Evolutionary conservation across 352 stramenopile species (phyloP).

Genomic region (Phytophthora fragariae): DNA sequence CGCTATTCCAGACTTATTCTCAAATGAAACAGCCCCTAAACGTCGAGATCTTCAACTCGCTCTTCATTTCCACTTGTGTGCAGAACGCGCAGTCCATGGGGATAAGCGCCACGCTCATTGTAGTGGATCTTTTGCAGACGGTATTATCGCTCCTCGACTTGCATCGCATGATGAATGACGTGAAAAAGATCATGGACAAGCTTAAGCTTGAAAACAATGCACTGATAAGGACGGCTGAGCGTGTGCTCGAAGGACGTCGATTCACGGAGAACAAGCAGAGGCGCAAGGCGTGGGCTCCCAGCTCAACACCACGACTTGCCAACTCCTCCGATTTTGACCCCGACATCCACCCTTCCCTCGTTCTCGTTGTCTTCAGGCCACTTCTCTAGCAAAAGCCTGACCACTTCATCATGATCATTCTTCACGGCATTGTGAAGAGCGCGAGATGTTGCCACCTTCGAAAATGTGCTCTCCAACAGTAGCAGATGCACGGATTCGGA

Average conservation of each 20-base stretch:
- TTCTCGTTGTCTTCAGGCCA: too few species aligned
- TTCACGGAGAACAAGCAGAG: neutral
- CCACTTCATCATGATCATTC: too few species aligned
- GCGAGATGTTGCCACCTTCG: too few species aligned
- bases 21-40: too few species aligned
- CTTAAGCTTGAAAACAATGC: conserved; percentile 7
- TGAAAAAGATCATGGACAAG: conserved; percentile 16
- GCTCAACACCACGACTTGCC: neutral
- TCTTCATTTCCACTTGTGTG: conserved; percentile 39
- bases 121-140: conserved; percentile 26
- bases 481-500: too few species aligned
- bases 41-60: conserved; percentile 37
- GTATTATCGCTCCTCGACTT: conserved; percentile 26
- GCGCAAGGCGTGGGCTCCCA: neutral
- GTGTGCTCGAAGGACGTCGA: neutral
- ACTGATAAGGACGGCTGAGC: conserved; percentile 14
- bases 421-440: too few species aligned
- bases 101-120: conserved; percentile 31
- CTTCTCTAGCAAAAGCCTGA: too few species aligned
- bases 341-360: too few species aligned
- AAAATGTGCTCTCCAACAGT: too few species aligned
- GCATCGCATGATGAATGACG: conserved; percentile 21
- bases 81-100: conserved; percentile 23
- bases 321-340: neutral
- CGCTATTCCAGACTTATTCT: too few species aligned